phyloP scores from a whole-genome alignment of 805 yeast species.

The Spathaspora arborariae region DNA sequence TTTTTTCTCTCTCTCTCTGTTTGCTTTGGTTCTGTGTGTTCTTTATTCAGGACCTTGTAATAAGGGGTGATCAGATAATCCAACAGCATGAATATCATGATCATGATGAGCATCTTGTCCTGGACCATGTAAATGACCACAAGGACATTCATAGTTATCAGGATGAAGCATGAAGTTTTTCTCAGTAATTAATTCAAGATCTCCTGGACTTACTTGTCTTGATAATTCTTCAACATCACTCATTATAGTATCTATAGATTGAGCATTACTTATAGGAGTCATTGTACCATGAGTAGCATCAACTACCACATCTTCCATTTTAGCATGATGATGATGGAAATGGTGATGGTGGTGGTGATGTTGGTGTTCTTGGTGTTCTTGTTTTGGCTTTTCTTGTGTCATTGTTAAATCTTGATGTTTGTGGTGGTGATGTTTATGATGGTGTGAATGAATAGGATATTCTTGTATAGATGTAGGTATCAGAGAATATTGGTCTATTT shows the following conservation, averaged over 20 bases:
- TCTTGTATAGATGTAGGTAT: neutral
- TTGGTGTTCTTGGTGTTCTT: neutral
- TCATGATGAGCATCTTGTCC: constrained; percentile 23
- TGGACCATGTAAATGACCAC: constrained; percentile 29
- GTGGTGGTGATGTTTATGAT: constrained; percentile 1
- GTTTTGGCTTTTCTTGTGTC: constrained; percentile 1
- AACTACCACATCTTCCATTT: no score
- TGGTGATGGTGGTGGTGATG: neutral
- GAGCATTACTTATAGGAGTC: constrained; percentile 8
- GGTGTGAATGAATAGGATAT: neutral
- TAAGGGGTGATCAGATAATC: constrained; percentile 17
- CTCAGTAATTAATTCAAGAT: constrained; percentile 3
- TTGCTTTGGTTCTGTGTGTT: neutral
- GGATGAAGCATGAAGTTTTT: neutral
- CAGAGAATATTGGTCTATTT: neutral
- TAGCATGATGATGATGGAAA: neutral
- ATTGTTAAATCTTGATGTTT: neutral
- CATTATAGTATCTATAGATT: constrained; percentile 5
- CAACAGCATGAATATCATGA: constrained; percentile 22
- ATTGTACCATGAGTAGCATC: constrained; percentile 5
- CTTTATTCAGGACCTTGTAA: constrained; percentile 24
- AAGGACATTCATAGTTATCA: constrained; percentile 17
- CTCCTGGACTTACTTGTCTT: constrained; percentile 1
- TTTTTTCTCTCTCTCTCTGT: neutral
- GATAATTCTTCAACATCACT: neutral